Base-by-base conservation (phyloP, 345 rosid species). In the Populus alba region DNA sequence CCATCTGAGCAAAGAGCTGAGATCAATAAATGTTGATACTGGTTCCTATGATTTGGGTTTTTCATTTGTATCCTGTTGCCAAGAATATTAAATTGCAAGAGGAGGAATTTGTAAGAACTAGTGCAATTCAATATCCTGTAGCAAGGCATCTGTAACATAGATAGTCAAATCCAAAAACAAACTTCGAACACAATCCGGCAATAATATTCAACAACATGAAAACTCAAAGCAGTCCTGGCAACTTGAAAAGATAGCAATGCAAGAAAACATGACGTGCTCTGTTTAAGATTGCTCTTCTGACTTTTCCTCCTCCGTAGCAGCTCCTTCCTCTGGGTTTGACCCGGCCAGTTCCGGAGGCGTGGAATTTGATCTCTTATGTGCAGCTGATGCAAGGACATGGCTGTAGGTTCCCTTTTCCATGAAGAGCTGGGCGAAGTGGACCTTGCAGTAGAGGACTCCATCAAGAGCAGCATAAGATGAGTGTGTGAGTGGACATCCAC, bases 391-490 rank as follows among this genome's bases (percentile, higher is more conserved):
- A 59, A 97, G 97, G 73, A 92, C 95, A 66, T 97, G 99, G 77
- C 80, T 88, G 73, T 90, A 97, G 83, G 81, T 92, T 5, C 99
- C 99, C 85, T 97, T 88, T 87, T 89, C 99, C 92, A 87, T 91
- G 87, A 92, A 94, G 68, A 92, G 87, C 86, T 88, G 95, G 71
- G 97, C 92, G 79, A 94, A 94, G 71, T 94, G 98, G 85, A 89
- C 92, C 84, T 87, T 92, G 91, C 98, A 94, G 85, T 92, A 94
- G 62, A 94, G 79, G 59, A 87, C 85, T 49, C 98, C 97, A 73
- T 92, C 94, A 39, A 91, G 89, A 38, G 97, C 89, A 18, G 97
- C 95, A 68, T 91, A 94, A 70, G 89, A 85, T 27, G 97, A 90
- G 59, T 91, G 92, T 20, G 95, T 90, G 66, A 92, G 81, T 1